Percentiles rank a stretch among this genome's conserved stretches.
Evolutionary conservation across 1,284 basidiomycete genomes (phyloP).

Genomic region (Spongiforma sp.): DNA sequence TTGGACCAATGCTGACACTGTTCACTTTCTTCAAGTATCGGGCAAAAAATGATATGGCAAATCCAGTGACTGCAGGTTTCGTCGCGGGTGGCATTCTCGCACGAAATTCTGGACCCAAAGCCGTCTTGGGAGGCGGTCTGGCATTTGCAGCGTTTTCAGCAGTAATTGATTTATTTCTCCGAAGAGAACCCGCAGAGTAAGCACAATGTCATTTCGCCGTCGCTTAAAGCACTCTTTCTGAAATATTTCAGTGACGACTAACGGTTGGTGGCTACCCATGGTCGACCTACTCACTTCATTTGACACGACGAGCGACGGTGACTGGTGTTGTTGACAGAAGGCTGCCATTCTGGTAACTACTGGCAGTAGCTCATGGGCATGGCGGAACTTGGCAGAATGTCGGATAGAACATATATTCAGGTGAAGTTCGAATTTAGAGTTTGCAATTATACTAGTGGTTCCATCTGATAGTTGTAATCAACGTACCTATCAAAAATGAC

Average conservation of each 20-base stretch:
- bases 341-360: no score
- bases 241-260: slow-evolving; percentile 28
- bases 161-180: slow-evolving; percentile 86
- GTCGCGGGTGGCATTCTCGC: slow-evolving; percentile 87
- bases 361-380: no score
- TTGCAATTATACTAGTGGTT: no score
- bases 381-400: no score
- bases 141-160: slow-evolving; percentile 92
- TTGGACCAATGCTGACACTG: slow-evolving; percentile 5
- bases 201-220: slow-evolving; percentile 28
- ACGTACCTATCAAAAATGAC: no score
- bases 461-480: no score
- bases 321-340: no score
- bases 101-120: slow-evolving; percentile 83
- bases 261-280: no score
- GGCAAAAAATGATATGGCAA: slow-evolving; percentile 92
- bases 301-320: no score
- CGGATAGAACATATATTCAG: no score
- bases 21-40: slow-evolving; percentile 81
- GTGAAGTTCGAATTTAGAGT: no score
- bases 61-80: slow-evolving; percentile 77
- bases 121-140: slow-evolving; percentile 81
- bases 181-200: slow-evolving; percentile 85
- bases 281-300: no score
- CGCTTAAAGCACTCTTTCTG: slow-evolving; percentile 5